Percentiles rank a stretch among this genome's conserved stretches.
Conservation (phyloP, 805 yeast genomes). For the Candida suzukii region DNA sequence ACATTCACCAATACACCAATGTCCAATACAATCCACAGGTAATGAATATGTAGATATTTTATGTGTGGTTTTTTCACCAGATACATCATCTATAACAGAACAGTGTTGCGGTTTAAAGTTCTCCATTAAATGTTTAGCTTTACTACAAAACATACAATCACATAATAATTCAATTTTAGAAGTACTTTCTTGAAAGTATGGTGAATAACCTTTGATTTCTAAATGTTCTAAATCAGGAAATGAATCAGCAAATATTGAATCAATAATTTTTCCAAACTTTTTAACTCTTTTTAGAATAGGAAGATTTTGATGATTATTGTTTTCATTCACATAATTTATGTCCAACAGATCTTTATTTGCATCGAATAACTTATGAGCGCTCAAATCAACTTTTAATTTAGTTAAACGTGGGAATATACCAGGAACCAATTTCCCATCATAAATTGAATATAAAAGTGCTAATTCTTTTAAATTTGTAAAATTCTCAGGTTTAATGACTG, state of each 20-base stretch:
- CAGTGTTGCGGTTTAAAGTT: slow-evolving; percentile 1
- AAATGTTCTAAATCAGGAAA: slow-evolving; percentile 1
- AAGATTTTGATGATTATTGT: no score
- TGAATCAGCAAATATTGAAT: not conserved
- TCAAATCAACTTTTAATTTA: not conserved
- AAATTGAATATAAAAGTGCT: not conserved
- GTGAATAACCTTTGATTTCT: not conserved
- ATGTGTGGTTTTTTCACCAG: not conserved
- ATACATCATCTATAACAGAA: not conserved
- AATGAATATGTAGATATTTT: not conserved
- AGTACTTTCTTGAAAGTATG: not conserved
- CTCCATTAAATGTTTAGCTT: not conserved
- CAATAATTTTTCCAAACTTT: not conserved
- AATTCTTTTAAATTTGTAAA: not conserved
- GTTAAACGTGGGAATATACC: not conserved
- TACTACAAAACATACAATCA: not conserved
- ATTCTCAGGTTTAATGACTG: not conserved
- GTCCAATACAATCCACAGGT: slow-evolving; percentile 1
- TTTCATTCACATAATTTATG: not conserved
- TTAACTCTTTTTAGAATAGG: not conserved
- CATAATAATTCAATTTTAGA: not conserved
- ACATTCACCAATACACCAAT: slow-evolving; percentile 1
- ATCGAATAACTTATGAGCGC: not conserved
- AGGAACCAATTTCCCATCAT: not conserved
- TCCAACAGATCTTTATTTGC: not conserved